Evolutionary conservation across 495 filamentous ascomycete genomes (phyloP).

Genomic region (Annulohypoxylon stygium): DNA sequence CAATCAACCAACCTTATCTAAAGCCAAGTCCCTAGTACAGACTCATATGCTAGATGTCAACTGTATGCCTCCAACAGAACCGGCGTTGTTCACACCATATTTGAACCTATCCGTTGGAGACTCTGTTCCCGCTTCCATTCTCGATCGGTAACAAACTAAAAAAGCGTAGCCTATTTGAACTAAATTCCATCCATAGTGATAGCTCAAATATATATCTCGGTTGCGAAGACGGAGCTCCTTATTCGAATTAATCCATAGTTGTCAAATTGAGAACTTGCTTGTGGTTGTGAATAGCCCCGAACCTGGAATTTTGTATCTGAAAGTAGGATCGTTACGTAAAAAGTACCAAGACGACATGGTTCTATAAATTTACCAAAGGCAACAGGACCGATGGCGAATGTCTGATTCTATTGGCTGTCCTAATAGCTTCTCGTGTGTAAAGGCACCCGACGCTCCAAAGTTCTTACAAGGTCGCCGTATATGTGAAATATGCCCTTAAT

Average conservation of each 20-base stretch:
- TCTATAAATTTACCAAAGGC: neutral
- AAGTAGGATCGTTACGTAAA: conserved; percentile 2
- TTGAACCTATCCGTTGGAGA: neutral
- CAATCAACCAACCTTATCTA: neutral
- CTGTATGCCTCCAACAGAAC: neutral
- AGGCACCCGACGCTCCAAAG: neutral
- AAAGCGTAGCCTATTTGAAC: neutral
- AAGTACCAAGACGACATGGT: neutral
- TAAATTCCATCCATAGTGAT: neutral
- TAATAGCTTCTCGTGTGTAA: neutral
- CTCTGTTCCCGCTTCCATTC: neutral
- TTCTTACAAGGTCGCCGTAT: neutral
- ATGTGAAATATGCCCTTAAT: neutral
- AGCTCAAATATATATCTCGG: neutral
- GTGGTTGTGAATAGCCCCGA: neutral
- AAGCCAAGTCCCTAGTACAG: neutral
- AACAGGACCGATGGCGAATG: neutral
- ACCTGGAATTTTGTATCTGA: neutral
- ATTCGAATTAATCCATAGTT: neutral
- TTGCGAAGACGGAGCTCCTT: neutral
- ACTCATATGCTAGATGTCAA: neutral
- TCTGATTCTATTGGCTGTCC: neutral
- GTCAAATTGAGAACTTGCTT: neutral
- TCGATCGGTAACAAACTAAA: neutral
- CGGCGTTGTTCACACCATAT: neutral